phyloP scores from a whole-genome alignment of 2,329 filamentous ascomycete genomes.

The Neonectria sp. region DNA sequence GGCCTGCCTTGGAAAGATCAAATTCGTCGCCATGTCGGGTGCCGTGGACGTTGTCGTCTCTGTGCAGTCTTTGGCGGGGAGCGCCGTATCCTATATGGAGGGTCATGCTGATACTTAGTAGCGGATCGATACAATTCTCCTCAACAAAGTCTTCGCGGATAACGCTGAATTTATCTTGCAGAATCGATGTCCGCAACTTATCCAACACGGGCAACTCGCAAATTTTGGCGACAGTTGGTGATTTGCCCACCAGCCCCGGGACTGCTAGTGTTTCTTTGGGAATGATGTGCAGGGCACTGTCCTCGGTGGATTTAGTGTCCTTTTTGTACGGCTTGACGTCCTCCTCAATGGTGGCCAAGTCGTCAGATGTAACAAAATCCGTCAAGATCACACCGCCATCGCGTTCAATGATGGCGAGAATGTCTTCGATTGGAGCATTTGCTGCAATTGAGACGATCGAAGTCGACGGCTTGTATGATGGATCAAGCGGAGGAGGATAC shows the following conservation, averaged over 20 bases:
- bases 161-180: neutral
- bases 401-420: neutral
- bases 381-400: constrained; percentile 7
- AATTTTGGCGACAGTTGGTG: neutral
- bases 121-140: neutral
- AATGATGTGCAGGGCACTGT: constrained; percentile 3
- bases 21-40: neutral
- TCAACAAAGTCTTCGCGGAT: constrained; percentile 6
- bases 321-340: neutral
- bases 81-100: neutral
- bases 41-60: constrained; percentile 2
- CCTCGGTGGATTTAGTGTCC: neutral
- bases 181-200: neutral
- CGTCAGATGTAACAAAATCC: neutral
- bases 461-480: neutral
- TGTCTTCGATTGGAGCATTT: neutral
- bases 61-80: constrained; percentile 1
- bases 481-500: neutral
- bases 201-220: neutral
- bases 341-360: neutral
- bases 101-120: constrained; percentile 9
- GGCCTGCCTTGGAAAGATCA: neutral
- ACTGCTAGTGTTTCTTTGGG: neutral
- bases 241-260: neutral
- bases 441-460: neutral